A percentile compares a stretch with the other conserved stretches of the same genome.
Evolutionary conservation across 2,329 filamentous ascomycete species (phyloP).

Genomic region (Claviceps digitariae): DNA sequence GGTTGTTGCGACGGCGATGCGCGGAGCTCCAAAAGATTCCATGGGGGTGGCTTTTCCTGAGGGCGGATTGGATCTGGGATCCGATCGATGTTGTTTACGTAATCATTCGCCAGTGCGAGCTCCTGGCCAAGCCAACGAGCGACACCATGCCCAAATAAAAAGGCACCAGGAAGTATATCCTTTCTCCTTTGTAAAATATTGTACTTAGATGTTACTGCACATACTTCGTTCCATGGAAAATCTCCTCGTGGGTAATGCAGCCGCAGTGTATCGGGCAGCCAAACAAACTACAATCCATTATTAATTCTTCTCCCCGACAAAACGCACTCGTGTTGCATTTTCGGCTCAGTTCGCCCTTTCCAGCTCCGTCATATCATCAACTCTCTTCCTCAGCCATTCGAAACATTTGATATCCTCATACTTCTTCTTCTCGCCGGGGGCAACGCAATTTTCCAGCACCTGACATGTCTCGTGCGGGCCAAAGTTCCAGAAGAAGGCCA

Average conservation of each 20-base stretch:
- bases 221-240: background rate
- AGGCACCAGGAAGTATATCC: no score
- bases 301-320: background rate
- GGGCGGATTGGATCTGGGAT: background rate
- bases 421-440: constrained; percentile 18
- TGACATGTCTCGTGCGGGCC: constrained; percentile 26
- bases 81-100: constrained; percentile 3
- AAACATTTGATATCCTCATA: constrained; percentile 26
- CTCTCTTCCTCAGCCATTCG: constrained; percentile 24
- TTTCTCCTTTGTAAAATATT: no score
- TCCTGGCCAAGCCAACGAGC: no score
- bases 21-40: constrained; percentile 3
- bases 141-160: no score
- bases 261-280: background rate
- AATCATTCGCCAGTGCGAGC: background rate
- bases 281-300: background rate
- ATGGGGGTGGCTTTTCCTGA: background rate
- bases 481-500: constrained; percentile 34
- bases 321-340: background rate
- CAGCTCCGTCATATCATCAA: constrained; percentile 16
- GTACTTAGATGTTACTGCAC: no score
- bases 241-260: background rate
- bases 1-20: constrained; percentile 9
- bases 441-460: constrained; percentile 25
- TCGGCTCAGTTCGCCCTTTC: background rate